Evolutionary conservation across 768 basidiomycete genomes (phyloP).

Genomic region (Boletus rubropictus): DNA sequence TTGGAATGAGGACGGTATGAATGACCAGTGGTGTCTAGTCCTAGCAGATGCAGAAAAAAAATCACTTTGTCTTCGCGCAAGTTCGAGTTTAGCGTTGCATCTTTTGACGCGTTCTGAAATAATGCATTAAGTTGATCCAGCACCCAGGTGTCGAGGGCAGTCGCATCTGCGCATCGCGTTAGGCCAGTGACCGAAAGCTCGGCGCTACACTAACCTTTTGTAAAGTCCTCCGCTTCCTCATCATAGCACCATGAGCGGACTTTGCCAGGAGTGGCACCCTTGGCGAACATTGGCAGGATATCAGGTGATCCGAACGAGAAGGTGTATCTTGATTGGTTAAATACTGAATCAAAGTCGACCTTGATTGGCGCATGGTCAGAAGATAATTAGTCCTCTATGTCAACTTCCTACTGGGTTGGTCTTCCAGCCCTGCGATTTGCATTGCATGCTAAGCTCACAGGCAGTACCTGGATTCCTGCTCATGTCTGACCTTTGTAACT

Average conservation of each 20-base stretch:
- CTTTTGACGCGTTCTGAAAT: conserved; percentile 56
- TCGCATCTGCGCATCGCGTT: conserved; percentile 50
- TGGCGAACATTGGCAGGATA: conserved; percentile 81
- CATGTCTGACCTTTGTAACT: conserved; percentile 62
- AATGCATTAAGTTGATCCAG: conserved; percentile 59
- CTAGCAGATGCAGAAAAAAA: conserved; percentile 80
- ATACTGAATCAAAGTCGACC: conserved; percentile 82
- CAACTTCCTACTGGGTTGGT: conserved; percentile 56
- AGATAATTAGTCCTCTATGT: neutral
- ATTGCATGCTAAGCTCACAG: neutral
- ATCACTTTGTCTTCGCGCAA: conserved; percentile 57
- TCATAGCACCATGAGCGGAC: conserved; percentile 74
- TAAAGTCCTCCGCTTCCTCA: conserved; percentile 79
- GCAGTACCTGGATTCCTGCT: neutral
- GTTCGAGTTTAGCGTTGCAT: conserved; percentile 43
- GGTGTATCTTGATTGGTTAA: conserved; percentile 73
- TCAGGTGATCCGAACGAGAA: conserved; percentile 87
- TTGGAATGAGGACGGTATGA: conserved; percentile 78
- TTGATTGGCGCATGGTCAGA: conserved; percentile 15
- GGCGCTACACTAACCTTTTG: conserved; percentile 49
- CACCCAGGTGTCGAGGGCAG: conserved; percentile 73
- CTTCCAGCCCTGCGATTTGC: conserved; percentile 65
- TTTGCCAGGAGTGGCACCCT: conserved; percentile 63
- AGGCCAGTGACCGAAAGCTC: neutral
- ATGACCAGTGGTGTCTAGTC: conserved; percentile 83